Evolutionary conservation across 192 early-diverging fungal species (phyloP).

Genomic region (Bifiguratus adelaidae): DNA sequence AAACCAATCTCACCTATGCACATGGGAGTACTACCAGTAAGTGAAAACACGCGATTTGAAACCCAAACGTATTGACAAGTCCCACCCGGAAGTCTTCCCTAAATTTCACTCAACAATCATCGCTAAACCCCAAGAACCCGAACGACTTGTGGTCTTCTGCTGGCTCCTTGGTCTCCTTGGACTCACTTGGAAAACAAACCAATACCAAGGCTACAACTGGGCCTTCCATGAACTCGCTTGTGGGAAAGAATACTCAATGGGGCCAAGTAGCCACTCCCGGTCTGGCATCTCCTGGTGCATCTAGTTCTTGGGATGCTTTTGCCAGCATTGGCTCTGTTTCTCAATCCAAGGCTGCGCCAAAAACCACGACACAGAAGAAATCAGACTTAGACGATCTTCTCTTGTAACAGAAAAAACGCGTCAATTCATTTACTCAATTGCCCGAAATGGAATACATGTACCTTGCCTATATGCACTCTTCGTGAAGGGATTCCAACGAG

Average conservation of each 20-base stretch:
- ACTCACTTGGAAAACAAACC: conserved; percentile 53
- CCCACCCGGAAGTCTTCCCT: too few species aligned
- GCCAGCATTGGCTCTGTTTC: background rate
- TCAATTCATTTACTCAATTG: too few species aligned
- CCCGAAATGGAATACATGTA: too few species aligned
- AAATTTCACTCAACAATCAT: too few species aligned
- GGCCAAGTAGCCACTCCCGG: background rate
- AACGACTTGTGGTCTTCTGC: conserved; percentile 44
- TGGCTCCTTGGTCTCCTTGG: conserved; percentile 55
- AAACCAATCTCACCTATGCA: background rate
- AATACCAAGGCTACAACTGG: conserved; percentile 24
- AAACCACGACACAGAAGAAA: background rate
- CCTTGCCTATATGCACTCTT: too few species aligned
- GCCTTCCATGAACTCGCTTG: conserved; percentile 47
- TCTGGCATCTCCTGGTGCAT: conserved; percentile 3
- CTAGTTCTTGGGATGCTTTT: background rate
- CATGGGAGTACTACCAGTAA: too few species aligned
- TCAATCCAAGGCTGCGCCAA: background rate
- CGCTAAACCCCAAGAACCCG: too few species aligned
- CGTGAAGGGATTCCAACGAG: too few species aligned
- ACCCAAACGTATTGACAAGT: too few species aligned
- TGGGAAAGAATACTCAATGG: conserved; percentile 15
- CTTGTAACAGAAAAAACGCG: conserved; percentile 4
- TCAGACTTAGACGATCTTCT: conserved; percentile 17
- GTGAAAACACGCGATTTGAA: conserved; percentile 2